Evolutionary conservation across 2,329 filamentous ascomycete genomes (phyloP).

Genomic region (Monascus ruber): DNA sequence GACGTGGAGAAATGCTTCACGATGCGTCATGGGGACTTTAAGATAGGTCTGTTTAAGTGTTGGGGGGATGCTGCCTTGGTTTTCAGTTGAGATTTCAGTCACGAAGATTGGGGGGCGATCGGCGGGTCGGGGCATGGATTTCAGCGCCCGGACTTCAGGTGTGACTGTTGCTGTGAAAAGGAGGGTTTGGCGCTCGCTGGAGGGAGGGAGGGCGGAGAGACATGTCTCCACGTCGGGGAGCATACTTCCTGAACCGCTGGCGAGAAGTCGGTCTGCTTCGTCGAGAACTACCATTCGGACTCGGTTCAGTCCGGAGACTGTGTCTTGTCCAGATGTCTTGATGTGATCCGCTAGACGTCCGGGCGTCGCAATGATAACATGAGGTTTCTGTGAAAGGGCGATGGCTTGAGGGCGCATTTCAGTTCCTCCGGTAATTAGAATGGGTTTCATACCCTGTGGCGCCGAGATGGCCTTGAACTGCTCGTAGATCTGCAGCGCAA

Average conservation of each 20-base stretch:
- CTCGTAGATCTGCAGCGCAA: slow-evolving; percentile 92
- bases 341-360: slow-evolving; percentile 91
- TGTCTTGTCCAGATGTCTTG: slow-evolving; percentile 80
- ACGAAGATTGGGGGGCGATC: slow-evolving; percentile 71
- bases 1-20: slow-evolving; percentile 87
- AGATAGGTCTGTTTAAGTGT: slow-evolving; percentile 77
- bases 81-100: slow-evolving; percentile 65
- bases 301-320: slow-evolving; percentile 65
- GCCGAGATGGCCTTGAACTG: slow-evolving; percentile 89
- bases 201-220: slow-evolving; percentile 66
- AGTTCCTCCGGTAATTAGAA: slow-evolving; percentile 82
- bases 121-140: slow-evolving; percentile 58
- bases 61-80: slow-evolving; percentile 62
- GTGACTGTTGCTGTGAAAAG: slow-evolving; percentile 96
- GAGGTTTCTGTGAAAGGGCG: slow-evolving; percentile 67
- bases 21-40: slow-evolving; percentile 79
- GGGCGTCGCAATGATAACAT: slow-evolving; percentile 89
- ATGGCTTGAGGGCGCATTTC: slow-evolving; percentile 90
- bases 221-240: slow-evolving; percentile 88
- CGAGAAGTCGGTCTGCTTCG: slow-evolving; percentile 82
- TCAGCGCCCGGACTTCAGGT: slow-evolving; percentile 76
- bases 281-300: slow-evolving; percentile 84
- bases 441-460: slow-evolving; percentile 72
- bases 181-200: slow-evolving; percentile 73
- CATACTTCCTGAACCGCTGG: slow-evolving; percentile 70